phyloP scores from a whole-genome alignment of 176 grass and related monocot genomes.

The Eleusine coracana region DNA sequence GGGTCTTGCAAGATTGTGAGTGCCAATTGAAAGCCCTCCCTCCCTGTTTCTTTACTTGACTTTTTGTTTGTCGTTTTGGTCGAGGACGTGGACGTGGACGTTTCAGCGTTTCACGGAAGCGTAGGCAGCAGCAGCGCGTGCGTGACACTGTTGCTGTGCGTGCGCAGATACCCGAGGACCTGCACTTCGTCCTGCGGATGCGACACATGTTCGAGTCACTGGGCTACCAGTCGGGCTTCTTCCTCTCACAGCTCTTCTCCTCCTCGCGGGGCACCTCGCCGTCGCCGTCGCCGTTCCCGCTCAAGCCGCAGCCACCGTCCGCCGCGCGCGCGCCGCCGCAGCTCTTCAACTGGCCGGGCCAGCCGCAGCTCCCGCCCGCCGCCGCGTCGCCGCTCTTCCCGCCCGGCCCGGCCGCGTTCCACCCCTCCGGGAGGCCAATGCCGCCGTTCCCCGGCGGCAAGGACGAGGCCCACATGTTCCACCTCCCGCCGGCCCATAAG shows the following conservation, averaged over 20 bases:
- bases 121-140: neutral
- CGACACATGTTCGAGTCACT: slow-evolving; percentile 98
- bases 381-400: slow-evolving; percentile 52
- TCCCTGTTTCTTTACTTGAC: slow-evolving; percentile 2
- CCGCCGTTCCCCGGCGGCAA: slow-evolving; percentile 33
- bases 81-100: slow-evolving; percentile 33
- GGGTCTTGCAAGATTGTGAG: slow-evolving; percentile 99
- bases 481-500: slow-evolving; percentile 50
- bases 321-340: slow-evolving; percentile 44
- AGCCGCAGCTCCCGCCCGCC: slow-evolving; percentile 42
- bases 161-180: slow-evolving; percentile 90
- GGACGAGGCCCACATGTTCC: slow-evolving; percentile 57
- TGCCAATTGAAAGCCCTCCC: slow-evolving; percentile 35
- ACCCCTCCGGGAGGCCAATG: slow-evolving; percentile 34
- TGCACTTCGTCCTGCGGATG: slow-evolving; percentile 98
- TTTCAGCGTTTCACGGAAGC: slow-evolving; percentile 27
- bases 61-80: slow-evolving; percentile 41
- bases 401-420: slow-evolving; percentile 42
- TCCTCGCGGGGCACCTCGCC: slow-evolving; percentile 67
- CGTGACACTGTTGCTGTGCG: slow-evolving; percentile 12
- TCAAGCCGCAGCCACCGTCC: slow-evolving; percentile 63
- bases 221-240: slow-evolving; percentile 97
- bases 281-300: slow-evolving; percentile 46
- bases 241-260: slow-evolving; percentile 98
- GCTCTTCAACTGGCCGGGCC: slow-evolving; percentile 57